phyloP scores from a whole-genome alignment of 2,329 filamentous ascomycete genomes.

The Colletotrichum viniferum region DNA sequence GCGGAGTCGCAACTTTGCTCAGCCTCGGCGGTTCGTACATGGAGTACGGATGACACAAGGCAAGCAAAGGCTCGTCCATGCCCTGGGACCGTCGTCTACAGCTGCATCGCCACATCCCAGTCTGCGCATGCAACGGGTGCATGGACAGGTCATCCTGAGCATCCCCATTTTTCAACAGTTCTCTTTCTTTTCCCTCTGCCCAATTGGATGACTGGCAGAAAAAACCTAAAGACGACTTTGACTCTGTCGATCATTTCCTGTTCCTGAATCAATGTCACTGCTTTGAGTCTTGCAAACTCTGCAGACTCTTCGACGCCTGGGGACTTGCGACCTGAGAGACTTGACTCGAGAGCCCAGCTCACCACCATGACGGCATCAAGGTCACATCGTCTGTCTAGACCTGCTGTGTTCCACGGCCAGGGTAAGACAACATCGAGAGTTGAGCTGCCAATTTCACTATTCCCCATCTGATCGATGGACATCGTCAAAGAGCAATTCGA shows the following conservation, averaged over 20 bases:
- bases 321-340: background rate
- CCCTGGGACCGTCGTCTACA: background rate
- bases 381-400: background rate
- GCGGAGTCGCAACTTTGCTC: background rate
- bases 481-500: background rate
- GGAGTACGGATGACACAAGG: background rate
- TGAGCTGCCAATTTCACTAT: background rate
- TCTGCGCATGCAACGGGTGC: background rate
- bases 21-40: background rate
- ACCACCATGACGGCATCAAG: background rate
- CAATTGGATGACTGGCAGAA: background rate
- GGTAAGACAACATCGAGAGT: background rate
- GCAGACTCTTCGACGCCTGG: background rate
- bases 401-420: background rate
- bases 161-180: background rate
- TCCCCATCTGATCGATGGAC: background rate
- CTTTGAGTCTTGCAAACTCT: background rate
- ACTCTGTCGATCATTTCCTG: constrained; percentile 1
- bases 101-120: background rate
- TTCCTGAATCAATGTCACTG: background rate
- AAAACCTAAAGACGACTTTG: background rate
- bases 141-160: background rate
- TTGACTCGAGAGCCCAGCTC: background rate
- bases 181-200: background rate
- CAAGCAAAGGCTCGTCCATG: background rate